Evolutionary conservation across 2,329 filamentous ascomycete species (phyloP).

Genomic region (Fusarium gaditjirri): DNA sequence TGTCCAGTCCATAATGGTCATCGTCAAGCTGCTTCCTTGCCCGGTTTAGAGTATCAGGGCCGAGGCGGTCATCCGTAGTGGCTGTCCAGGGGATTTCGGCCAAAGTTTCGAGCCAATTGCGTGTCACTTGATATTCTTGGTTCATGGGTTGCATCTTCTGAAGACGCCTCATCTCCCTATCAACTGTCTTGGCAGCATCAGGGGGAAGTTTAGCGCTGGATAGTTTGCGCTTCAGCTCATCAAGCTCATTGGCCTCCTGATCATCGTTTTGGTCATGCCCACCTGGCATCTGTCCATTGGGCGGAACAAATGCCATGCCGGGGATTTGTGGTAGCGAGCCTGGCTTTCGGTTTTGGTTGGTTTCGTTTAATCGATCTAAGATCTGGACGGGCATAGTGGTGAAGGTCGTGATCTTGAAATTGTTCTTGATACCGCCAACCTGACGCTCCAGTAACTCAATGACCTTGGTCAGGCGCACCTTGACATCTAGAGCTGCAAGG

Average conservation of each 20-base stretch:
- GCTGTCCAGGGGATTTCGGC: constrained; percentile 93
- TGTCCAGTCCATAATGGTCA: constrained; percentile 95
- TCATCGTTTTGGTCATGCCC: constrained; percentile 70
- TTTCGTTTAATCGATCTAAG: constrained; percentile 62
- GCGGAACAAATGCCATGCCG: constrained; percentile 51
- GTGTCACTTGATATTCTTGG: constrained; percentile 92
- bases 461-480: constrained; percentile 81
- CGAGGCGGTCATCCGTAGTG: constrained; percentile 85
- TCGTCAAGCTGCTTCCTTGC: constrained; percentile 93
- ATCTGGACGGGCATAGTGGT: constrained; percentile 73
- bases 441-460: constrained; percentile 87
- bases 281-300: constrained; percentile 52
- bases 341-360: constrained; percentile 49
- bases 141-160: constrained; percentile 97
- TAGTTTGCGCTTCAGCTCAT: constrained; percentile 89
- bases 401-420: constrained; percentile 84
- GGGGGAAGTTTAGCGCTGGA: constrained; percentile 82
- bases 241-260: constrained; percentile 87
- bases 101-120: constrained; percentile 93
- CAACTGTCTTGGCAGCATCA: constrained; percentile 90
- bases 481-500: constrained; percentile 81
- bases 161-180: constrained; percentile 86
- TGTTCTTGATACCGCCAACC: constrained; percentile 84
- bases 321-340: constrained; percentile 53
- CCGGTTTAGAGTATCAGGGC: constrained; percentile 78